Base-by-base conservation (phyloP, 495 filamentous ascomycete genomes). In the Annulohypoxylon moriforme region DNA sequence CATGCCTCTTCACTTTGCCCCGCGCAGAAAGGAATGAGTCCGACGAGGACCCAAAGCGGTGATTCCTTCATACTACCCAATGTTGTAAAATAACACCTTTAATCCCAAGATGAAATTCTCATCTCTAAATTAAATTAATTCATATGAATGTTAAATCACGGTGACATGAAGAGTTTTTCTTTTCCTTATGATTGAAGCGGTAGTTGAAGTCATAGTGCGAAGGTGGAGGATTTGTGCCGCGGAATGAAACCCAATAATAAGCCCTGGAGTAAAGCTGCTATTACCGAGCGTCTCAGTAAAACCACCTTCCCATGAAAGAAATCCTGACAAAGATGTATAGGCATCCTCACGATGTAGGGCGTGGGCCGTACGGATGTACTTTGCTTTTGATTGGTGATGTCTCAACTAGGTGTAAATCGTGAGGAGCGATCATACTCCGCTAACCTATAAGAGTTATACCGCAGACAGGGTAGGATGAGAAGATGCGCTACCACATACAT, bases 1-100 rank as follows among this genome's bases (percentile, higher is more conserved):
- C 69, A 75, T 49, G 49, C 50, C 20, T 38, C 31, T 11, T 47
- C 18, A 40, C 3, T 50, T 16, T 64, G 67, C 16, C 67, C 67
- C 10, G 24, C 33, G 25, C 27, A 14, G 9, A 44, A 38, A 38
- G 24, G 10, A 24, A 49, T 16, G 22, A 53, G 18, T 16, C 59
- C 40, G n/a, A 36, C 29, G 4, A 69, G 50, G 7, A 33, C 20
- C 7, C 36, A 63, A 58, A 63, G 18, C 31, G 29, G n/a, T 20
- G 14, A 34, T 33, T 14, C 27, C 20, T n/a, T 34, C 50, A 55
- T 55, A 33, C 3, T 55, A 33, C 3, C 20, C 11, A 27, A 14
- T 24, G 20, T 24, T 6, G 20, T 11, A 49, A 11, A 9, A 29
- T 24, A n/a, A 49, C 7, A 29, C 10, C 10, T 7, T 14, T 6